A percentile compares a stretch with the other conserved stretches of the same genome.
These are phyloP conservation scores for Chalaropsis ovoidea DNA, from an alignment of 2,329 filamentous ascomycete species.

Conservation along the genomic window DNA sequence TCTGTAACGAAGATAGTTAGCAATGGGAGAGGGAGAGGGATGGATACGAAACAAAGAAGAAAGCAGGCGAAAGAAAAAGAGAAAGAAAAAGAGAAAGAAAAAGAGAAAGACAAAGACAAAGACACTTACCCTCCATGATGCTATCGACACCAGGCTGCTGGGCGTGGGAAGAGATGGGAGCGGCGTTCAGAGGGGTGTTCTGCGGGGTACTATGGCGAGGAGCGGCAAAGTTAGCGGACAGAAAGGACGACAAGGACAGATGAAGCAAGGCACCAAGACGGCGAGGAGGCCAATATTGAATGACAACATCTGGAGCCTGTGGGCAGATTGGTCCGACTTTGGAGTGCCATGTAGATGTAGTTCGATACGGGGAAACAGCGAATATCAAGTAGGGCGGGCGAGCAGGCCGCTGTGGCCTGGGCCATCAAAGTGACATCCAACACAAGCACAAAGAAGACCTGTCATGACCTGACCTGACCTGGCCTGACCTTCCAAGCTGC, in stretches of 20 bases:
- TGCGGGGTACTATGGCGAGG: slow-evolving; percentile 67
- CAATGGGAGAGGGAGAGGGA: neutral
- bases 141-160: slow-evolving; percentile 88
- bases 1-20: slow-evolving; percentile 44
- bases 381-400: neutral
- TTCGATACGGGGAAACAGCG: too few species aligned
- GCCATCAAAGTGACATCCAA: too few species aligned
- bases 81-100: too few species aligned
- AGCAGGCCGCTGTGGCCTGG: too few species aligned
- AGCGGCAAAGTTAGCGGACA: slow-evolving; percentile 20
- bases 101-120: too few species aligned
- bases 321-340: too few species aligned
- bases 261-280: neutral
- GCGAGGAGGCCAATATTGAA: neutral
- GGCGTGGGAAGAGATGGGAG: slow-evolving; percentile 93
- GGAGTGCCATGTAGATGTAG: too few species aligned
- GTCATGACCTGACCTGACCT: too few species aligned
- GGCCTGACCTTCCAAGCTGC: too few species aligned
- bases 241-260: too few species aligned
- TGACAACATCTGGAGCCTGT: too few species aligned
- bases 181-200: slow-evolving; percentile 92
- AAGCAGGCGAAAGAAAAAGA: slow-evolving; percentile 27
- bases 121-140: slow-evolving; percentile 84
- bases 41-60: neutral
- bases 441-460: too few species aligned